phyloP scores from a whole-genome alignment of 306 rosid genomes.

The Quercus ilex region DNA sequence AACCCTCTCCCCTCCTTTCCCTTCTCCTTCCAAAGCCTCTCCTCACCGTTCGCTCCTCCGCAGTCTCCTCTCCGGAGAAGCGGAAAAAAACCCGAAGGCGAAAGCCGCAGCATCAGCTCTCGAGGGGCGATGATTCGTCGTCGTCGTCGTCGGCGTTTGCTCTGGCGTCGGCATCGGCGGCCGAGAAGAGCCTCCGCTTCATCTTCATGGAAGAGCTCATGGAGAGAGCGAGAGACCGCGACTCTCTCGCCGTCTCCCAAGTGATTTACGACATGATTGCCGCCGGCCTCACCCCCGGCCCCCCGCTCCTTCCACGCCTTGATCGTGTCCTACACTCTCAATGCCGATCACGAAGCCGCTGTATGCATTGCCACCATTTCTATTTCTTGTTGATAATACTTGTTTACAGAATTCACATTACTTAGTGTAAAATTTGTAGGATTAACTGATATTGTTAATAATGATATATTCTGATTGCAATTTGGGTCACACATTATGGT shows the following conservation, averaged over 20 bases:
- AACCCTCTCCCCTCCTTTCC: constrained; percentile 24
- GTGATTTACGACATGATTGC: constrained; percentile 94
- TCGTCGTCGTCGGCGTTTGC: not conserved
- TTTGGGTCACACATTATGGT: not conserved
- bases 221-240: constrained; percentile 70
- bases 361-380: too few relatives aligned
- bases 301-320: constrained; percentile 93
- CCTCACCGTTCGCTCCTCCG: constrained; percentile 38
- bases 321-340: constrained; percentile 68
- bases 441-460: not conserved
- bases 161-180: constrained; percentile 2
- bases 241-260: constrained; percentile 60
- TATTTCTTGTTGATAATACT: too few relatives aligned
- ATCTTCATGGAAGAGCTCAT: constrained; percentile 96
- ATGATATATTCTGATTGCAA: not conserved
- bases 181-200: constrained; percentile 76
- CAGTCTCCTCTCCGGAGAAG: constrained; percentile 57
- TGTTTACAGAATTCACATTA: too few relatives aligned
- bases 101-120: constrained; percentile 25
- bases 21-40: constrained; percentile 15
- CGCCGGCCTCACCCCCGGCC: constrained; percentile 88
- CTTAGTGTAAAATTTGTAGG: too few relatives aligned
- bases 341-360: constrained; percentile 70
- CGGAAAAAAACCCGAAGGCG: constrained; percentile 57
- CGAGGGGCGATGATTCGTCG: constrained; percentile 45